A percentile compares a stretch with the other conserved stretches of the same genome.
These are phyloP conservation scores for Chalciporus chontae DNA, from an alignment of 768 basidiomycete species.

Conservation along the genomic window DNA sequence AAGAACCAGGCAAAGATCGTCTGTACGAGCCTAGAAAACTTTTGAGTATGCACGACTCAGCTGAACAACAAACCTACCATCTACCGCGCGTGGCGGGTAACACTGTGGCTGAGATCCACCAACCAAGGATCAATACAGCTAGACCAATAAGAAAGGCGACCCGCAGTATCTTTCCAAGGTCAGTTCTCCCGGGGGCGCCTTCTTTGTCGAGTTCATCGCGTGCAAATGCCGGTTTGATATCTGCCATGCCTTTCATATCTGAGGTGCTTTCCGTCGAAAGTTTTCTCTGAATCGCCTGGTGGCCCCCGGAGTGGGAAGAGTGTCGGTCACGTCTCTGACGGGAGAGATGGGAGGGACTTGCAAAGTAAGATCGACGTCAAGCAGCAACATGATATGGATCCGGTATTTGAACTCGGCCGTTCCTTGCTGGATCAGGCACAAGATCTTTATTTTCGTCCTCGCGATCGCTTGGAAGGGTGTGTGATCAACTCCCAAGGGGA, in stretches of 20 bases:
- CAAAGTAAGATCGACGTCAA: not conserved
- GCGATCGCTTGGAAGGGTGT: slow-evolving; percentile 5
- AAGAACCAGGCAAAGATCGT: slow-evolving; percentile 83
- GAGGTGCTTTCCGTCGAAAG: slow-evolving; percentile 12
- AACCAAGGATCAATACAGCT: slow-evolving; percentile 66
- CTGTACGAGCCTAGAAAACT: slow-evolving; percentile 62
- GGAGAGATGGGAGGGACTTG: not conserved
- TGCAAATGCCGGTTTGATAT: slow-evolving; percentile 13
- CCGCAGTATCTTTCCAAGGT: slow-evolving; percentile 27
- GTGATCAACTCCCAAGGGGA: not conserved
- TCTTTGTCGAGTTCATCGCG: slow-evolving; percentile 10
- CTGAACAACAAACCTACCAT: slow-evolving; percentile 46
- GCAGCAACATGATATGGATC: slow-evolving; percentile 3
- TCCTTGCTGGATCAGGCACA: not conserved
- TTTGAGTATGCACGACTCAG: not conserved
- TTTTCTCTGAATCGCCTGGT: slow-evolving; percentile 20
- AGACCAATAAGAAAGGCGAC: slow-evolving; percentile 48
- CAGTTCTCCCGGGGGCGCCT: not conserved
- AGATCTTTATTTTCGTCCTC: not conserved
- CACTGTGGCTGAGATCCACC: slow-evolving; percentile 81
- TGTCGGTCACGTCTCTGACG: slow-evolving; percentile 17
- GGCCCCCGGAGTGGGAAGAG: not conserved
- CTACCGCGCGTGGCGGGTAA: slow-evolving; percentile 67
- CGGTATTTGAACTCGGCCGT: slow-evolving; percentile 1
- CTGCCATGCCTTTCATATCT: slow-evolving; percentile 15